These are phyloP conservation scores for Leishmania braziliensis DNA, from an alignment of 208 protist genomes.

Conservation along the genomic window DNA sequence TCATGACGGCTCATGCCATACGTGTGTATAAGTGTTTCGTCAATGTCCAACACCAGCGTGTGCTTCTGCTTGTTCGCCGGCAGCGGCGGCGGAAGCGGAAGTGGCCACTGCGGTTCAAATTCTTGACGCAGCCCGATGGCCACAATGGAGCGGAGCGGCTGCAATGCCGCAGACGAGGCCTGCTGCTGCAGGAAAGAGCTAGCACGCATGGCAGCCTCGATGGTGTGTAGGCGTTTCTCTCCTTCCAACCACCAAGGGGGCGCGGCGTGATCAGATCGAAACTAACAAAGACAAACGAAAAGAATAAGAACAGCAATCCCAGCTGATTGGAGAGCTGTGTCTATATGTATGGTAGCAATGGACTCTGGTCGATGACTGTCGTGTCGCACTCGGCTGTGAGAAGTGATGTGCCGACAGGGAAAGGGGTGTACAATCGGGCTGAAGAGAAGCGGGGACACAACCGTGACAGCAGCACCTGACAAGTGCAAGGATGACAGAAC, in stretches of 20 bases:
- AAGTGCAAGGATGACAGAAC: neutral
- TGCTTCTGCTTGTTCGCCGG: constrained; percentile 46
- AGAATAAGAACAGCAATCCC: neutral
- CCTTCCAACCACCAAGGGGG: neutral
- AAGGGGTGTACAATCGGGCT: neutral
- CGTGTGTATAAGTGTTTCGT: constrained; percentile 84
- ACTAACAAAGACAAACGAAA: neutral
- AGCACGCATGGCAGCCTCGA: constrained; percentile 16
- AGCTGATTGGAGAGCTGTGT: neutral
- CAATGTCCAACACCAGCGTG: constrained; percentile 90
- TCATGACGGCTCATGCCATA: constrained; percentile 52
- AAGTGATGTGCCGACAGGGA: neutral
- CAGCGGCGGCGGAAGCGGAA: constrained; percentile 68
- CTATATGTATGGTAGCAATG: neutral
- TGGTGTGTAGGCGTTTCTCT: neutral
- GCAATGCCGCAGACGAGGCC: constrained; percentile 15
- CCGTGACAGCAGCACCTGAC: neutral
- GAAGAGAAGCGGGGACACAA: neutral
- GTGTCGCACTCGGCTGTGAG: neutral
- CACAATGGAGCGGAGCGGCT: constrained; percentile 44
- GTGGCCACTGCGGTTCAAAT: constrained; percentile 62
- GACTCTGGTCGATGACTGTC: neutral
- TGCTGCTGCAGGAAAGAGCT: constrained; percentile 18
- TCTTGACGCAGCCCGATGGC: constrained; percentile 56
- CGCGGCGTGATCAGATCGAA: neutral